A percentile compares a stretch with the other conserved stretches of the same genome.
Conservation (phyloP, 169 alveolate genomes). For the Cryptosporidium viatorum region DNA sequence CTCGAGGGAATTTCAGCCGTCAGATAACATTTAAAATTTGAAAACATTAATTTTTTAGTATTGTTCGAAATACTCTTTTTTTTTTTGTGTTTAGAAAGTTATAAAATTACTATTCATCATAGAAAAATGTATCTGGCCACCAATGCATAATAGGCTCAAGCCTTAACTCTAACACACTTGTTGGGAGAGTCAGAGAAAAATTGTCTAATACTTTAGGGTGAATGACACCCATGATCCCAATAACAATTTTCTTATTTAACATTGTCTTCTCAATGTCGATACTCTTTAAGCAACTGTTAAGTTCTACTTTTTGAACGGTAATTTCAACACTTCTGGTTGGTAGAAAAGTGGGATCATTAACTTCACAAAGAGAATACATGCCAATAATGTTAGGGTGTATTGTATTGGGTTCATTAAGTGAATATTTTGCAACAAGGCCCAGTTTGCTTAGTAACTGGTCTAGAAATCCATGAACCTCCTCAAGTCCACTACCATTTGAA, state of each 20-base stretch:
- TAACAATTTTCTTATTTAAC: slow-evolving; percentile 46
- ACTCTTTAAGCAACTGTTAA: background rate
- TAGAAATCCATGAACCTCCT: slow-evolving; percentile 80
- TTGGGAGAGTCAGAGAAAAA: slow-evolving; percentile 90
- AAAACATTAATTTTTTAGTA: background rate
- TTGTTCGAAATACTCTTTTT: background rate
- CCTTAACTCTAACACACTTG: slow-evolving; percentile 85
- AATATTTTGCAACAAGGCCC: slow-evolving; percentile 49
- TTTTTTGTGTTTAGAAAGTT: no score
- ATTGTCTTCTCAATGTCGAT: slow-evolving; percentile 54
- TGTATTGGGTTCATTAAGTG: slow-evolving; percentile 31
- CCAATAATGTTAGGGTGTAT: slow-evolving; percentile 51
- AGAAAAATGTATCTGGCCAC: slow-evolving; percentile 70
- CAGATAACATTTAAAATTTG: no score
- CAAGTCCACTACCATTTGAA: slow-evolving; percentile 81
- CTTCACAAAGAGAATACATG: slow-evolving; percentile 56
- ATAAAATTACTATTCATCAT: slow-evolving; percentile 31
- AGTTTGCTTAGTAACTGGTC: slow-evolving; percentile 60
- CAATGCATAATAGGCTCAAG: slow-evolving; percentile 48
- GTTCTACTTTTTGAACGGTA: slow-evolving; percentile 39
- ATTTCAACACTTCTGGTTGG: slow-evolving; percentile 87
- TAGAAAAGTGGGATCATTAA: slow-evolving; percentile 83
- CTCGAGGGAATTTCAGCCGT: no score
- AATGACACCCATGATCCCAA: slow-evolving; percentile 93
- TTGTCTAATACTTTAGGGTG: slow-evolving; percentile 94